Base-by-base conservation (phyloP, 352 stramenopile species). In the Thraustochytrium striatum region DNA sequence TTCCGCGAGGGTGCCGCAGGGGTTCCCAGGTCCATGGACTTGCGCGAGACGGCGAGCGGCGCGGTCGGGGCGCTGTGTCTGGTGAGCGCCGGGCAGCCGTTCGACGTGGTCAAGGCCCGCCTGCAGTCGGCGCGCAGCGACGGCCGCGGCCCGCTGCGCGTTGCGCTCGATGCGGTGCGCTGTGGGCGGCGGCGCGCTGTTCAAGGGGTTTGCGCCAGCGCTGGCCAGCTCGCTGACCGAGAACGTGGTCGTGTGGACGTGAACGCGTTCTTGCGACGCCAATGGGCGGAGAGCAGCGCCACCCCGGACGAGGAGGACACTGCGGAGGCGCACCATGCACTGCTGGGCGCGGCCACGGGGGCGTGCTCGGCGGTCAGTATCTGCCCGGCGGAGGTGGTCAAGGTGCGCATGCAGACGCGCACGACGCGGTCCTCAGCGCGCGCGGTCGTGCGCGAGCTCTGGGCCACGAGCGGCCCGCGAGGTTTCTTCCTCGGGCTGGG, bases 191-290 rank as follows among this genome's bases (percentile, higher is more conserved):
- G 57, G 83, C 5, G 86, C 90, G 78, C 88, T 95, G n/a, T 95
- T 90, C 89, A 93, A 93, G 83, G 90, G 90, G 13, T 90, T 90
- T 0, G 84, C 92, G 65, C 89, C 90, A 1, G 90, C 90, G 72
- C 86, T 95, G n/a, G 91, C 86, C 47, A 93, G 88, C 84, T 90
- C 90, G 33, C 89, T 94, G 79, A 90, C 94, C 52, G 90, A 95
- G 61, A 95, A 95, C 82, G 88, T 90, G 57, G 90, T 95, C 65
- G 86, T 95, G n/a, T 95, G 94, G 72, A 93, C 86, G 89, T 87
- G 44, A 94, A 94, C 53, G 89, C 89, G n/a, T 85, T 92, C 47
- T 87, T 90, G 38, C 87, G 89, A 25, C 88, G 89, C 35, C 82
- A 88, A 0, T 84, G 92, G 44, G 58, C 91, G 28, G 85, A 85